phyloP scores from a whole-genome alignment of 73 alveolate genomes.

The Symbiodinium natans region DNA sequence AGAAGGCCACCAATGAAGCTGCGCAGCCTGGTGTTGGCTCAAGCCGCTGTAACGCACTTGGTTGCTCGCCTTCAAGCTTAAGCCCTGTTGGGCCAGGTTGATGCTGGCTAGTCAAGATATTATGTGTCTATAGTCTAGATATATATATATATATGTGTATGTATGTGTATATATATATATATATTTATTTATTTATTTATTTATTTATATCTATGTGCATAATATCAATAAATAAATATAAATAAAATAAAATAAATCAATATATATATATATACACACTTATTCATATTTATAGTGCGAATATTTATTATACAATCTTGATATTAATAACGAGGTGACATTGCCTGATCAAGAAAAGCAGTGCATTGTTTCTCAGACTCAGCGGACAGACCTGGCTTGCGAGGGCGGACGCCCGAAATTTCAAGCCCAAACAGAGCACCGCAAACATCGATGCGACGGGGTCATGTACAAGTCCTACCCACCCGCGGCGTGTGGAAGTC shows the following conservation, averaged over 20 bases:
- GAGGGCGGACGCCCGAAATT: background rate
- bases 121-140: too few species aligned
- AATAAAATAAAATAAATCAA: too few species aligned
- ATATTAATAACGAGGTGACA: background rate
- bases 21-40: background rate
- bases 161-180: background rate
- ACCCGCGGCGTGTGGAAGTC: too few species aligned
- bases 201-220: background rate
- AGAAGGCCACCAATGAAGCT: background rate
- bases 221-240: background rate
- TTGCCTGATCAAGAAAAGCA: background rate
- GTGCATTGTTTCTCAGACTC: background rate
- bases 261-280: background rate
- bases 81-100: background rate
- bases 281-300: background rate
- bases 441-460: too few species aligned
- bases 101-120: background rate
- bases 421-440: background rate
- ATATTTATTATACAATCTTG: too few species aligned
- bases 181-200: too few species aligned
- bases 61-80: background rate
- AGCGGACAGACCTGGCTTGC: too few species aligned
- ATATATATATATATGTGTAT: background rate
- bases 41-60: background rate
- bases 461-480: too few species aligned